Conservation (phyloP, 805 yeast species). For the Millerago galiae region DNA sequence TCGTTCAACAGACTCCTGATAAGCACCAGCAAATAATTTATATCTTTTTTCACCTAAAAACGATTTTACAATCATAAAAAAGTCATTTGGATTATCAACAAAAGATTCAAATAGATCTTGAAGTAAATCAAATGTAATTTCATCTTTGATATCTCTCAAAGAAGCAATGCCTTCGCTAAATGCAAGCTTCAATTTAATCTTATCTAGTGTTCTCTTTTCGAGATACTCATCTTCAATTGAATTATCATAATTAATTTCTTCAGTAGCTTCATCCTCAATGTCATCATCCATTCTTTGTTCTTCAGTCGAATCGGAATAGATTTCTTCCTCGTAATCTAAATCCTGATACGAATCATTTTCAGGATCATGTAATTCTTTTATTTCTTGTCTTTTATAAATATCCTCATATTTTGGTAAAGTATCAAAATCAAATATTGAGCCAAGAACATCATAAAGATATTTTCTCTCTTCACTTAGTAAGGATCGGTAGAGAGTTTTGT, state of each 20-base stretch:
- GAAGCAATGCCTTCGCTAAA: slow-evolving; percentile 4
- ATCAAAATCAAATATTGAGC: slow-evolving; percentile 9
- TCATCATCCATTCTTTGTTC: no score
- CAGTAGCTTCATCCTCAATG: not conserved
- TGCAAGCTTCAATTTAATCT: not conserved
- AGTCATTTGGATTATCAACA: slow-evolving; percentile 2
- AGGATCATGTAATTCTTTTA: not conserved
- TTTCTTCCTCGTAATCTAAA: not conserved
- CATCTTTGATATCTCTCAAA: slow-evolving; percentile 1
- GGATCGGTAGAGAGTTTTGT: slow-evolving; percentile 15
- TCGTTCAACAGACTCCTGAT: slow-evolving; percentile 7
- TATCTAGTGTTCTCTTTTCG: not conserved
- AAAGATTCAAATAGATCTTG: slow-evolving; percentile 7
- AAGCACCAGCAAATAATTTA: slow-evolving; percentile 6
- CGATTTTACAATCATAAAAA: slow-evolving; percentile 3
- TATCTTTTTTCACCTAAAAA: slow-evolving; percentile 7
- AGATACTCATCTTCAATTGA: not conserved
- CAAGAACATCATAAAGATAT: slow-evolving; percentile 10
- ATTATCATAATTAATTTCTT: not conserved
- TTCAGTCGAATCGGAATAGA: no score
- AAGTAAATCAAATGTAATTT: slow-evolving; percentile 6
- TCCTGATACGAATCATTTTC: not conserved
- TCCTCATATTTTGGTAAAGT: not conserved
- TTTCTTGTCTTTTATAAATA: not conserved
- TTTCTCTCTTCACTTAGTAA: slow-evolving; percentile 14